Evolutionary conservation across 495 filamentous ascomycete genomes (phyloP), one percentile per base, ranked within the genome.

Genomic region (Penicillium simplicissimum): DNA sequence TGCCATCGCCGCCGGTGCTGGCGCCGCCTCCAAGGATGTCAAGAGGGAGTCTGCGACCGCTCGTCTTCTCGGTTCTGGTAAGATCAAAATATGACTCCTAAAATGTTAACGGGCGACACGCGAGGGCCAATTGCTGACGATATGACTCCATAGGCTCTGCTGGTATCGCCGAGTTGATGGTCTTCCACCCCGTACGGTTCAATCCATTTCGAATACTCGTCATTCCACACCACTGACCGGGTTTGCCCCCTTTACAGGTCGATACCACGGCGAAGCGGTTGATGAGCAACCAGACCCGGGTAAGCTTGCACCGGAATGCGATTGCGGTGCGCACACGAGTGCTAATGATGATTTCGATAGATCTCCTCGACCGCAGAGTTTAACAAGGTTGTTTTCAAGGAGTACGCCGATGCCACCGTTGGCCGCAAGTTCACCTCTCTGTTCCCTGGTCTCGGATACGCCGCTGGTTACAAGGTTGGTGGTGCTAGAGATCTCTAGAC

Each of bases 231-330:
- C 47, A 65, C 73, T 78, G 61, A 79, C 43, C 28, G 36, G 3
- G 10, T 33, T 28, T 52, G 14, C 9, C 23, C 14, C 23, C 3
- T 36, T 17, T 51, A 67, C 71, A 95, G 91, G 92, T 99, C 76
- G 95, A 99, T 76, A 99, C 95, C 43, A 96, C 92, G 59, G 93
- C 95, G 51, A 99, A 99, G 82, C 91, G 95, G 49, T 87, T 99
- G 78, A 99, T 99, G 95, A 96, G 92, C 87, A 98, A 99, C 76
- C 89, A 96, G 71, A 85, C 84, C 66, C 86, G 82, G 77, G 90
- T 92, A 67, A 73, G 77, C 59, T 54, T 49, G 43, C 43, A 58
- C 58, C 43, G 38, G 47, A 49, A 60, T 38, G 17, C 11, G 25
- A 53, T 43, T 59, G 38, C 40, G 40, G 56, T 52, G 60, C 35